phyloP scores from a whole-genome alignment of 352 stramenopile genomes.

The Halophytophthora batemanensis region DNA sequence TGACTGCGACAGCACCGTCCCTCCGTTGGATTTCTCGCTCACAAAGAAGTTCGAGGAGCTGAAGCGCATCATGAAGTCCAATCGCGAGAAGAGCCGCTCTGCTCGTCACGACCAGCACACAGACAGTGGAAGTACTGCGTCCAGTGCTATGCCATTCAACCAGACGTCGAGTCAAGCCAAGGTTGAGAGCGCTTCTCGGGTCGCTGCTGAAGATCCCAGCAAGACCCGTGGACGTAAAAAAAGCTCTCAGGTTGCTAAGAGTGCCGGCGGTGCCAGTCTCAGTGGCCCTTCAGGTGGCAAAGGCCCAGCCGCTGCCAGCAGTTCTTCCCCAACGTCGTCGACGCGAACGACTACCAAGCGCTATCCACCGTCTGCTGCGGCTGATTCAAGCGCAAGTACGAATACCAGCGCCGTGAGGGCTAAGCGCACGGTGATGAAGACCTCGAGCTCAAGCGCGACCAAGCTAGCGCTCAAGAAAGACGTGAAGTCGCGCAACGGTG shows the following conservation, averaged over 20 bases:
- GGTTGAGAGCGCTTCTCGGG: too few species aligned
- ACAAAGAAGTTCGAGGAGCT: slow-evolving; percentile 64
- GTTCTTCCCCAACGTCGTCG: not conserved
- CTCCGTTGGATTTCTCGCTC: slow-evolving; percentile 35
- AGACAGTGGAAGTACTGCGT: not conserved
- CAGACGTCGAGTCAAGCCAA: not conserved
- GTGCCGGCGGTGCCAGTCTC: slow-evolving; percentile 7
- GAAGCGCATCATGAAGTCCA: slow-evolving; percentile 55
- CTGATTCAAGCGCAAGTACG: slow-evolving; percentile 8
- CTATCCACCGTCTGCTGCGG: slow-evolving; percentile 1
- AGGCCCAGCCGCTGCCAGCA: not conserved
- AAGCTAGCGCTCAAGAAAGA: too few species aligned
- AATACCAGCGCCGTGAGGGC: slow-evolving; percentile 2
- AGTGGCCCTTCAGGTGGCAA: slow-evolving; percentile 17
- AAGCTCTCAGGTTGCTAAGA: not conserved
- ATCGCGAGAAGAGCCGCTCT: slow-evolving; percentile 30
- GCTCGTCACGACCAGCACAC: slow-evolving; percentile 3
- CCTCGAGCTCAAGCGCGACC: slow-evolving; percentile 1
- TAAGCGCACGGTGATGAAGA: slow-evolving; percentile 2
- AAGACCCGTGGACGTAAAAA: not conserved
- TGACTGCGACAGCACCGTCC: slow-evolving; percentile 6
- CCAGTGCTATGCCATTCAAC: not conserved
- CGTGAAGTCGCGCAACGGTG: slow-evolving; percentile 35
- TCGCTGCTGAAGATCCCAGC: slow-evolving; percentile 3
- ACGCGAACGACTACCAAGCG: slow-evolving; percentile 3